Conservation (phyloP, 1,284 basidiomycete species). For the Trichosporon sp. region DNA sequence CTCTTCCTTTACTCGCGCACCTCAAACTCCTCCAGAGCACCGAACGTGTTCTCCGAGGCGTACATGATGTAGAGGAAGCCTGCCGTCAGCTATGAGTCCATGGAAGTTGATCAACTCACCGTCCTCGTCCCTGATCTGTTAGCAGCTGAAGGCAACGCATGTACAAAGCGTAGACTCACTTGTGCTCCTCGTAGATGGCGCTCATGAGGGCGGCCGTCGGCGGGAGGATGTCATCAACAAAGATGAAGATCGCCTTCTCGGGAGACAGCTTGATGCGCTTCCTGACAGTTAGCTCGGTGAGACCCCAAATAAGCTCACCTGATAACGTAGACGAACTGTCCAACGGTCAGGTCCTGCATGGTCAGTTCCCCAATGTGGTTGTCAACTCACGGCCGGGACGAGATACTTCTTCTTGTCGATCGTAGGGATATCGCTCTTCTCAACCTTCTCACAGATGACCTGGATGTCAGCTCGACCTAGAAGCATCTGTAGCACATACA, state of each 20-base stretch:
- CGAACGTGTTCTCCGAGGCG: conserved; percentile 96
- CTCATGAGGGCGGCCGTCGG: conserved; percentile 99
- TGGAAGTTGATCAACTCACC: conserved; percentile 48
- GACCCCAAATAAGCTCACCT: conserved; percentile 48
- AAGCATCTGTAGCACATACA: conserved; percentile 62
- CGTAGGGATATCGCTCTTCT: conserved; percentile 96
- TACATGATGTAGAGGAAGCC: conserved; percentile 93
- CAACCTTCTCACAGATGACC: conserved; percentile 99
- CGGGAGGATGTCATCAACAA: conserved; percentile 96
- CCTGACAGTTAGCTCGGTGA: conserved; percentile 52
- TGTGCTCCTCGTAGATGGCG: conserved; percentile 99
- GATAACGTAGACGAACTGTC: conserved; percentile 99
- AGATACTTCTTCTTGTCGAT: conserved; percentile 99
- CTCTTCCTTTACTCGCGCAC: conserved; percentile 22
- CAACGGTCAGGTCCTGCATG: conserved; percentile 88
- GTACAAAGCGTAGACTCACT: conserved; percentile 63
- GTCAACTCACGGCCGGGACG: conserved; percentile 77
- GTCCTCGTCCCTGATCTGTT: conserved; percentile 77
- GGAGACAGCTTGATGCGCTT: conserved; percentile 99
- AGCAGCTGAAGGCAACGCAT: background rate
- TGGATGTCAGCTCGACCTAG: conserved; percentile 49
- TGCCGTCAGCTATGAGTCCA: conserved; percentile 31
- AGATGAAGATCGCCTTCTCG: conserved; percentile 99
- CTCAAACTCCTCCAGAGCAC: conserved; percentile 49
- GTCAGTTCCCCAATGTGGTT: conserved; percentile 11